These are phyloP conservation scores for Leucaena leucocephala DNA, from an alignment of 306 rosid genomes.

Conservation along the genomic window DNA sequence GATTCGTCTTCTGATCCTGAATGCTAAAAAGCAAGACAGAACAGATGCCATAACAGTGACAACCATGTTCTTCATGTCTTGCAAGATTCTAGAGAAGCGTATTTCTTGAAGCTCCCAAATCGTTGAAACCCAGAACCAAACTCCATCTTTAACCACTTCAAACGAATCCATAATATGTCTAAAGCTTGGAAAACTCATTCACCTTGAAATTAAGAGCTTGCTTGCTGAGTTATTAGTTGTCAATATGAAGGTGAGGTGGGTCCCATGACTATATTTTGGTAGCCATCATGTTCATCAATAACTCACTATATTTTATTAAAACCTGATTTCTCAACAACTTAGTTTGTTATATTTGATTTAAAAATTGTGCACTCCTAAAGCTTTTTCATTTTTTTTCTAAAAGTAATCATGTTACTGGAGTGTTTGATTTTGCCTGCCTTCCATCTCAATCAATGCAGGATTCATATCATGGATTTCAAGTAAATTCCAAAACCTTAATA, in stretches of 20 bases:
- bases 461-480: background rate
- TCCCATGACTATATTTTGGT: background rate
- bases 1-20: slow-evolving; percentile 20
- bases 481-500: background rate
- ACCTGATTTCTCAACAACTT: background rate
- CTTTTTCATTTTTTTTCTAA: background rate
- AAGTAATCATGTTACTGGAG: background rate
- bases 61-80: slow-evolving; percentile 31
- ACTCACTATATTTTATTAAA: background rate
- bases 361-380: background rate
- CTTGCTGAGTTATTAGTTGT: slow-evolving; percentile 6
- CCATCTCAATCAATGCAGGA: background rate
- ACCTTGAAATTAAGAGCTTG: background rate
- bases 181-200: background rate
- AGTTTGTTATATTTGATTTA: background rate
- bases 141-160: background rate
- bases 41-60: slow-evolving; percentile 38
- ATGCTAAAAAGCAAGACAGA: slow-evolving; percentile 45
- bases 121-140: slow-evolving; percentile 41
- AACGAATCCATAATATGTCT: background rate
- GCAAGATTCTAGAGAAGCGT: slow-evolving; percentile 44
- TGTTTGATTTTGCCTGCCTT: background rate
- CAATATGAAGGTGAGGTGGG: background rate
- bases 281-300: background rate
- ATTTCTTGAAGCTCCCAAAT: slow-evolving; percentile 58